These are phyloP conservation scores for Fusarium setosum DNA, from an alignment of 2,329 filamentous ascomycete species.

Conservation along the genomic window DNA sequence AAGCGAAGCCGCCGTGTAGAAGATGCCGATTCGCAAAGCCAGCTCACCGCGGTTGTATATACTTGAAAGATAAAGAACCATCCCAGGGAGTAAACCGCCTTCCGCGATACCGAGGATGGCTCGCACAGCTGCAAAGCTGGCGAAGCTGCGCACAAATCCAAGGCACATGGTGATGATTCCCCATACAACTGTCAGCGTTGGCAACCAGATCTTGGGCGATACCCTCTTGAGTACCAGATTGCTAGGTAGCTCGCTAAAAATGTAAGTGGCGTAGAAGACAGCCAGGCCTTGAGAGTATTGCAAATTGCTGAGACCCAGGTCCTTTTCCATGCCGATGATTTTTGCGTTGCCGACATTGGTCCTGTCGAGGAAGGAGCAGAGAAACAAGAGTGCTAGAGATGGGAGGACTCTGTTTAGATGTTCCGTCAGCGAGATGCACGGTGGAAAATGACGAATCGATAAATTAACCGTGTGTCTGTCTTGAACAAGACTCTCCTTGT, in stretches of 20 bases:
- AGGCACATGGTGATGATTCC: conserved; percentile 68
- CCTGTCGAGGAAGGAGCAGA: conserved; percentile 60
- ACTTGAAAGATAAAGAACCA: conserved; percentile 74
- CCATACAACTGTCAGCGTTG: conserved; percentile 67
- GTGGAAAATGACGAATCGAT: too few relatives aligned
- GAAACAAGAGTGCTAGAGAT: background rate
- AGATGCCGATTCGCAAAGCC: conserved; percentile 72
- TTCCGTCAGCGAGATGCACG: too few relatives aligned
- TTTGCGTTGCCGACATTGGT: conserved; percentile 81
- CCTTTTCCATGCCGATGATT: conserved; percentile 69
- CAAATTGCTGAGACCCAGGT: conserved; percentile 67
- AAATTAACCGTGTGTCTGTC: background rate
- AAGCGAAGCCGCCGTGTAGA: conserved; percentile 68
- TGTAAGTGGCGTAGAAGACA: conserved; percentile 74
- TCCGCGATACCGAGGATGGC: conserved; percentile 44
- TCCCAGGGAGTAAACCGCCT: conserved; percentile 61
- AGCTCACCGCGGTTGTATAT: conserved; percentile 71
- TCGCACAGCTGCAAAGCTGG: conserved; percentile 65
- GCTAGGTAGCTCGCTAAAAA: conserved; percentile 70
- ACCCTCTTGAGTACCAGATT: conserved; percentile 73
- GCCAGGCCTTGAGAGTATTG: conserved; percentile 74
- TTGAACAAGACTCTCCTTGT: conserved; percentile 6
- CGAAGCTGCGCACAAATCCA: conserved; percentile 64
- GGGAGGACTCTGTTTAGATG: background rate
- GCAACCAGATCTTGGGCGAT: conserved; percentile 70